A percentile compares a stretch with the other conserved stretches of the same genome.
Evolutionary conservation across 176 grass and related monocot species (phyloP).

Genomic region (Cocos nucifera): DNA sequence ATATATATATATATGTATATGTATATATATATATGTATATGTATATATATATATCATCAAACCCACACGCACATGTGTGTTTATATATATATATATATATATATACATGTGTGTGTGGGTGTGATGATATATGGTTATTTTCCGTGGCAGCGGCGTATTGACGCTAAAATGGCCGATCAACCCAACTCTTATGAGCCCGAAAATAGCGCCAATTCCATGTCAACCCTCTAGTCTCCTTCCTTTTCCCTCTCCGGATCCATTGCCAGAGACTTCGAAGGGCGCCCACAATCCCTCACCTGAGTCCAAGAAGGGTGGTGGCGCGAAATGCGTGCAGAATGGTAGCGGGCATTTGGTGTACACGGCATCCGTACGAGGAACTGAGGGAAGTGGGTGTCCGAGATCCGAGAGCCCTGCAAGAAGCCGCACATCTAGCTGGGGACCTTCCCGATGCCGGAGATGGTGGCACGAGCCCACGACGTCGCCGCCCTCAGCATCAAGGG

Average conservation of each 20-base stretch:
- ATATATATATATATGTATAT: too few species aligned
- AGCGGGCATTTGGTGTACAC: slow-evolving; percentile 33
- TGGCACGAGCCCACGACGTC: slow-evolving; percentile 77
- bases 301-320: neutral
- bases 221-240: too few species aligned
- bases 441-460: slow-evolving; percentile 80
- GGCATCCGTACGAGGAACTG: slow-evolving; percentile 84
- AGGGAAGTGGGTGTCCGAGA: slow-evolving; percentile 98
- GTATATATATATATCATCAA: too few species aligned
- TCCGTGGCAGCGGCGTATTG: too few species aligned
- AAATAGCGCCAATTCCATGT: slow-evolving; percentile 2
- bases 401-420: slow-evolving; percentile 88
- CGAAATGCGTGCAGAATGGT: slow-evolving; percentile 8
- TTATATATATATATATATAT: too few species aligned
- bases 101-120: too few species aligned
- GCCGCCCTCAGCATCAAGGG: slow-evolving; percentile 79
- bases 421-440: slow-evolving; percentile 92
- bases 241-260: neutral
- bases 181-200: slow-evolving; percentile 4
- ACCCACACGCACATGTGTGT: too few species aligned
- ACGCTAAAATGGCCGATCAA: slow-evolving; percentile 1
- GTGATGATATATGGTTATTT: too few species aligned
- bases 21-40: too few species aligned
- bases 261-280: neutral
- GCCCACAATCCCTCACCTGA: too few species aligned